These are phyloP conservation scores for Cryphonectria carpinicola DNA, from an alignment of 2,329 filamentous ascomycete species.

Conservation along the genomic window DNA sequence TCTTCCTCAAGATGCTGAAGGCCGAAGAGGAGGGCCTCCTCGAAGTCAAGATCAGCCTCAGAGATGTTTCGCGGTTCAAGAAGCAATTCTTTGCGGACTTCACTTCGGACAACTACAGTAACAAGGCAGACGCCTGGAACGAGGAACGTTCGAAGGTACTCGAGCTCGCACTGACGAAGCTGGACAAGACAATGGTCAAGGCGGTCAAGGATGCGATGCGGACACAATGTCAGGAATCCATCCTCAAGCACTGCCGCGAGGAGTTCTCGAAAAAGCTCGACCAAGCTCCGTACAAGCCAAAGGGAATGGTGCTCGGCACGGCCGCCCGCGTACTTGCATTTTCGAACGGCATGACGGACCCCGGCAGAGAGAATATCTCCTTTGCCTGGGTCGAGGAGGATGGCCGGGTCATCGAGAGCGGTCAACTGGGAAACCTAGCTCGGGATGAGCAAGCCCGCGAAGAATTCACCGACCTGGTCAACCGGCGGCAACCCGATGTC, in stretches of 20 bases:
- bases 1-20: slow-evolving; percentile 96
- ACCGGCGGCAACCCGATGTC: slow-evolving; percentile 83
- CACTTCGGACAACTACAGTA: slow-evolving; percentile 92
- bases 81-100: slow-evolving; percentile 81
- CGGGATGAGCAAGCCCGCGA: slow-evolving; percentile 69
- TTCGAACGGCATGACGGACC: slow-evolving; percentile 80
- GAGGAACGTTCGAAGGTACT: slow-evolving; percentile 82
- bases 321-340: slow-evolving; percentile 84
- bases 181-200: slow-evolving; percentile 83
- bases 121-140: slow-evolving; percentile 95
- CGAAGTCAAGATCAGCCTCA: slow-evolving; percentile 79
- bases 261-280: slow-evolving; percentile 89
- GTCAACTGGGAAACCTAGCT: slow-evolving; percentile 80
- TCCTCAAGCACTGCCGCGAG: slow-evolving; percentile 85
- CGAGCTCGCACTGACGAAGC: slow-evolving; percentile 77
- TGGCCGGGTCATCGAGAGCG: slow-evolving; percentile 84
- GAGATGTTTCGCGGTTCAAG: slow-evolving; percentile 76
- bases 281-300: slow-evolving; percentile 94
- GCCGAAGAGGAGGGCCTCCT: slow-evolving; percentile 93
- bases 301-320: slow-evolving; percentile 87
- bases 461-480: slow-evolving; percentile 77
- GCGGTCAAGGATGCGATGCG: slow-evolving; percentile 94
- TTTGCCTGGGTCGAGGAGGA: slow-evolving; percentile 96
- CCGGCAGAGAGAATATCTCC: slow-evolving; percentile 75
- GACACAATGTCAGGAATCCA: slow-evolving; percentile 90